Conservation (phyloP, 169 alveolate genomes). For the Cryptosporidium baileyi region DNA sequence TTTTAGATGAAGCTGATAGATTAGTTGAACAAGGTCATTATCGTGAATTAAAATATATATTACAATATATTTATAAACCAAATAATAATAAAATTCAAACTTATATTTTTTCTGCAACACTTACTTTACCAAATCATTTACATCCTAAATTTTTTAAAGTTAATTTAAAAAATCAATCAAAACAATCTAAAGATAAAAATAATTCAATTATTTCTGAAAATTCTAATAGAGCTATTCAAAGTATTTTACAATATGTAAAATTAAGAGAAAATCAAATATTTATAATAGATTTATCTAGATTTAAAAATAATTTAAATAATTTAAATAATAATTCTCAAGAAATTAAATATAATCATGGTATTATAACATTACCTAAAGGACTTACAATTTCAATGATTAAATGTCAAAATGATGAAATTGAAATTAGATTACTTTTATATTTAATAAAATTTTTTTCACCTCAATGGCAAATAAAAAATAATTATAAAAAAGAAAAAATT, state of each 20-base stretch:
- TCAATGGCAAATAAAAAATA: background rate
- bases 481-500: background rate
- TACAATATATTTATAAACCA: conserved; percentile 74
- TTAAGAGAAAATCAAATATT: conserved; percentile 30
- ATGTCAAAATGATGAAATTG: conserved; percentile 74
- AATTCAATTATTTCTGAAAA: conserved; percentile 27
- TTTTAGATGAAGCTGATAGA: conserved; percentile 90
- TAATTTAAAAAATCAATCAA: background rate
- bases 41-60: conserved; percentile 76
- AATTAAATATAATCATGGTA: no score
- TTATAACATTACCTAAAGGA: conserved; percentile 76
- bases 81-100: conserved; percentile 62
- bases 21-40: conserved; percentile 81
- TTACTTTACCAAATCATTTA: conserved; percentile 33
- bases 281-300: conserved; percentile 43
- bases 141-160: conserved; percentile 47
- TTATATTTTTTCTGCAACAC: conserved; percentile 17
- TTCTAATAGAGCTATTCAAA: conserved; percentile 31
- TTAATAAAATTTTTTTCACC: conserved; percentile 74
- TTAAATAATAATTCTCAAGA: background rate
- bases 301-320: background rate
- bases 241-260: conserved; percentile 62
- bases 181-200: background rate
- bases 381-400: conserved; percentile 76
- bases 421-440: conserved; percentile 75